Evolutionary conservation across 169 alveolate species (phyloP), one percentile per base, ranked within the genome.

Genomic region (Plasmodium falciparum): DNA sequence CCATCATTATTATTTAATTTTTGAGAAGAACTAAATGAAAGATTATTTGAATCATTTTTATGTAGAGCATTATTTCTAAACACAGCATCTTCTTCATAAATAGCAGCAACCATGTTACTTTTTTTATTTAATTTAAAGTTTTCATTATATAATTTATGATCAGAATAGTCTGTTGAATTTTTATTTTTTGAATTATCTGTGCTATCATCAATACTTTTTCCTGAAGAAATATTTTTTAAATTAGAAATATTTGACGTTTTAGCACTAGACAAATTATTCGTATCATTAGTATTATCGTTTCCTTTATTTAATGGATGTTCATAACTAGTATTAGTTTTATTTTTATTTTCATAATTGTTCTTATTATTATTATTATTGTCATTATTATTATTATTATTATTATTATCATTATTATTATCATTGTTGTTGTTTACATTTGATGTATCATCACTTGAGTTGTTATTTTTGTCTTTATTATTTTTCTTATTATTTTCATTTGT

Each of bases 1-100:
- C 58, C 33, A 2, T 33, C 11, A 45, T 74, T 20, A 26, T 67
- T 22, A 52, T 29, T 59, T 22, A 61, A 61, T 66, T 50, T 33
- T 20, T 66, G 24, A 8, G 63, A 26, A 9, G 71, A 63, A 39
- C 47, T 74, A 45, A 33, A 59, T 12, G 78, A 63, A 2, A 11
- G 26, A 20, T 26, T 54, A 33, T 78, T 22, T 8, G 24, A 9
- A 12, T 58, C 52, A 3, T 8, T 33, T 2, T 12, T 24, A 9
- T 11, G 17, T 20, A 50, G 70, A 7, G 22, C 29, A 50, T 50
- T 7, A 9, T 74, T 26, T 39, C 47, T 39, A 66, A 43, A 54
- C 9, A 52, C 13, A 9, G 43, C 33, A 50, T 74, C 88, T 1
- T 52, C 88, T 24, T 74, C 47, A n/a, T 45, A 15, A 9, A 66